Percentiles rank a stretch among this genome's conserved stretches.
Conservation (phyloP, 441 rosid genomes). For the Pelargonium fulgidum region DNA sequence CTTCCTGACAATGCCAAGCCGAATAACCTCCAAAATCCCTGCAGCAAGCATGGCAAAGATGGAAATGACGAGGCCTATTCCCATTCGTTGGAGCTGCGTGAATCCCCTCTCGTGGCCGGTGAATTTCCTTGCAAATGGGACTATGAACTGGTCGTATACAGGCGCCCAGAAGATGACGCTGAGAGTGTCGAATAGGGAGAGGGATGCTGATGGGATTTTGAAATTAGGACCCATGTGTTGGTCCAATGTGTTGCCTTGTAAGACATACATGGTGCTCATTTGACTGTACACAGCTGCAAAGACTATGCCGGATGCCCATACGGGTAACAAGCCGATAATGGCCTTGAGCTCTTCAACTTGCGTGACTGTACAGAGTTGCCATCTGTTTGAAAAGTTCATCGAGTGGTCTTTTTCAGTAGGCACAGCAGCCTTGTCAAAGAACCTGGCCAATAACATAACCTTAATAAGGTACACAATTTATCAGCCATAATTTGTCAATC, state of each 20-base stretch:
- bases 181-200: constrained; percentile 73
- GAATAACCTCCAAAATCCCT: constrained; percentile 49
- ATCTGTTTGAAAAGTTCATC: constrained; percentile 44
- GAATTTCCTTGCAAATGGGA: constrained; percentile 57
- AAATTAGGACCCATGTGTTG: constrained; percentile 70
- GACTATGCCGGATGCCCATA: constrained; percentile 85
- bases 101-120: constrained; percentile 73
- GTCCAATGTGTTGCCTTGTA: constrained; percentile 92
- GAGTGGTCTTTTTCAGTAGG: constrained; percentile 36
- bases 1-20: constrained; percentile 44
- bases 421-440: constrained; percentile 91
- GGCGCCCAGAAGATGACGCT: constrained; percentile 91
- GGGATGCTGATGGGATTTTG: constrained; percentile 81
- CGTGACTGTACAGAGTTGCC: constrained; percentile 83
- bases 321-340: constrained; percentile 59
- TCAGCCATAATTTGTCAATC: too few relatives aligned
- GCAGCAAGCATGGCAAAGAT: constrained; percentile 65
- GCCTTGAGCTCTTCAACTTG: constrained; percentile 89
- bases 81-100: constrained; percentile 87
- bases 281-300: constrained; percentile 75
- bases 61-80: constrained; percentile 78
- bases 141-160: constrained; percentile 58
- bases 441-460: constrained; percentile 32
- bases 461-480: too few relatives aligned
- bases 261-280: constrained; percentile 77